Evolutionary conservation across 208 protist species (phyloP).

Genomic region (Strigomonas culicis): DNA sequence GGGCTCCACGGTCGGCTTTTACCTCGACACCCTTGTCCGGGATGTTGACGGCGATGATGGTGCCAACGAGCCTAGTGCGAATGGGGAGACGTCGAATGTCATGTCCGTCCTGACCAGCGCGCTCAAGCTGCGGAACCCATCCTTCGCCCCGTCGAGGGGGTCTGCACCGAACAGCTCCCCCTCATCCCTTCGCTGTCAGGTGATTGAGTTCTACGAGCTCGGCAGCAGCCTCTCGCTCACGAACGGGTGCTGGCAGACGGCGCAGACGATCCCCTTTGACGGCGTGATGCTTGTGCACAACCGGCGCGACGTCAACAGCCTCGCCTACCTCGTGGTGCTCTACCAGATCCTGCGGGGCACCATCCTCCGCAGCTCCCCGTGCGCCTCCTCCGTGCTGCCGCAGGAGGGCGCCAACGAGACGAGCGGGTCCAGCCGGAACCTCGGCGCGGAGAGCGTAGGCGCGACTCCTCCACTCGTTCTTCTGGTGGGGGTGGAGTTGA

Average conservation of each 20-base stretch:
- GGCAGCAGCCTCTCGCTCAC: constrained; percentile 64
- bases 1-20: constrained; percentile 12
- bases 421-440: neutral
- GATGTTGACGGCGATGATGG: constrained; percentile 5
- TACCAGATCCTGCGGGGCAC: constrained; percentile 31
- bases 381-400: neutral
- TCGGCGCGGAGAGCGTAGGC: neutral
- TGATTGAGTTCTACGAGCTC: constrained; percentile 74
- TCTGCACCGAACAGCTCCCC: neutral
- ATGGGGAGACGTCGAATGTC: too few relatives aligned
- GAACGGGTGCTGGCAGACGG: constrained; percentile 30
- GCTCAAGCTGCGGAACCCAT: neutral
- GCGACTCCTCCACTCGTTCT: constrained; percentile 26
- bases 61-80: too few relatives aligned
- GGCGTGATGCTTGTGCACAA: constrained; percentile 81
- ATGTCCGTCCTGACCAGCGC: neutral
- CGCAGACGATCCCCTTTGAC: constrained; percentile 53
- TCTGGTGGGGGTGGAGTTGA: constrained; percentile 40
- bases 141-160: neutral
- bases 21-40: neutral
- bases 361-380: constrained; percentile 14
- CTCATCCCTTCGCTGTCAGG: constrained; percentile 15
- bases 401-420: constrained; percentile 1
- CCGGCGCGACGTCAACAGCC: constrained; percentile 47
- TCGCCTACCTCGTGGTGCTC: constrained; percentile 44